phyloP scores from a whole-genome alignment of 352 stramenopile species.

The Phytophthora agathidicida region DNA sequence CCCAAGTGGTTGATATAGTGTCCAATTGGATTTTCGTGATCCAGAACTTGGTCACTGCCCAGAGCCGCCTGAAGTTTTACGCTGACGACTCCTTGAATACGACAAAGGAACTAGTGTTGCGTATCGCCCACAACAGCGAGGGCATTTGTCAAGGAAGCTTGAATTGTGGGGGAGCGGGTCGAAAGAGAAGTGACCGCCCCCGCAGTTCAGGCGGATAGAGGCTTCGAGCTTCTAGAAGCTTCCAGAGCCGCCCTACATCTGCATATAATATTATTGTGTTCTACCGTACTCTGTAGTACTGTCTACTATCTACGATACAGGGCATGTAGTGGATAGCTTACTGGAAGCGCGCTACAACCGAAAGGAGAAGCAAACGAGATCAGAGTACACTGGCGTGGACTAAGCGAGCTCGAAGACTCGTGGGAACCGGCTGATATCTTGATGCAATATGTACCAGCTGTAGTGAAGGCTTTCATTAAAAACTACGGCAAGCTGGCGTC shows the following conservation, averaged over 20 bases:
- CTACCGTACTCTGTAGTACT: no score
- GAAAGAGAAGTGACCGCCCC: no score
- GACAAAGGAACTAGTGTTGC: constrained; percentile 8
- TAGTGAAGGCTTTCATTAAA: constrained; percentile 2
- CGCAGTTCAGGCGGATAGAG: no score
- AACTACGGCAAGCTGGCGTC: not conserved
- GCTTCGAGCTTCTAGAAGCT: no score
- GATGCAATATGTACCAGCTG: constrained; percentile 7
- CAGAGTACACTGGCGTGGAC: constrained; percentile 8
- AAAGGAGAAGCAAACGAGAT: constrained; percentile 2
- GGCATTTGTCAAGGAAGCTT: no score
- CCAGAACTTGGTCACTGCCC: constrained; percentile 10
- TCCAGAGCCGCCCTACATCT: no score
- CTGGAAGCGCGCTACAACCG: not conserved
- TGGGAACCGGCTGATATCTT: constrained; percentile 17
- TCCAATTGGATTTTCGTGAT: constrained; percentile 29
- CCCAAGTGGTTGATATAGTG: constrained; percentile 1
- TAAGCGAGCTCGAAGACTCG: constrained; percentile 11
- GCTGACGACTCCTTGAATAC: constrained; percentile 6
- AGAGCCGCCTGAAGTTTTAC: constrained; percentile 24
- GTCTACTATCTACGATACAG: no score
- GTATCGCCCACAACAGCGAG: constrained; percentile 23
- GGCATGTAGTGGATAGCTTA: no score
- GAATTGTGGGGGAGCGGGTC: no score
- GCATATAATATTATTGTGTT: no score